phyloP scores from a whole-genome alignment of 371 early-diverging fungal species.

The Parasitella parasitica region DNA sequence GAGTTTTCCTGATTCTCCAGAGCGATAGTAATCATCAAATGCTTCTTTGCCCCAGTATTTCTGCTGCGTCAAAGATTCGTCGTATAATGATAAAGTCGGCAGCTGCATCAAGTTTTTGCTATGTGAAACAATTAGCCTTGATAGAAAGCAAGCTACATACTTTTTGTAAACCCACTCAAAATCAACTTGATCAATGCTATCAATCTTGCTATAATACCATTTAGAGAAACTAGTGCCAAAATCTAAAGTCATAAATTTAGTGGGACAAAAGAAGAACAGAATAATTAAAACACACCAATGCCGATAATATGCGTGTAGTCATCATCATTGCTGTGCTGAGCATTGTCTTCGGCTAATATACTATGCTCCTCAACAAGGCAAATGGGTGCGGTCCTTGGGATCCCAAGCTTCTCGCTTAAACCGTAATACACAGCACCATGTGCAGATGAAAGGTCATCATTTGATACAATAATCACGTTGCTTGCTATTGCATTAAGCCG shows the following conservation, averaged over 20 bases:
- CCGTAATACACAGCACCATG: slow-evolving; percentile 4
- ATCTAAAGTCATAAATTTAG: too few species aligned
- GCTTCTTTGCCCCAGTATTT: slow-evolving; percentile 12
- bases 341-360: neutral
- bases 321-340: neutral
- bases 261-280: too few species aligned
- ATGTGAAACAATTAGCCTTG: neutral
- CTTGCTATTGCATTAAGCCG: neutral
- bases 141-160: too few species aligned
- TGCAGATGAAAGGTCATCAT: slow-evolving; percentile 2
- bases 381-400: slow-evolving; percentile 1
- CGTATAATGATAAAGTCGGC: slow-evolving; percentile 4
- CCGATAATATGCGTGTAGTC: slow-evolving; percentile 20
- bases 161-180: neutral
- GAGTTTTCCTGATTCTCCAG: slow-evolving; percentile 4
- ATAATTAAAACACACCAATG: slow-evolving; percentile 3
- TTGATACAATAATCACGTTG: neutral
- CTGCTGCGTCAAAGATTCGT: neutral
- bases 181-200: neutral
- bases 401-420: neutral
- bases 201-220: slow-evolving; percentile 9
- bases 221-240: slow-evolving; percentile 39
- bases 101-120: slow-evolving; percentile 2
- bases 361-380: neutral
- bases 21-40: slow-evolving; percentile 6